Conservation (phyloP, 495 filamentous ascomycete species). For the Physcia stellaris region DNA sequence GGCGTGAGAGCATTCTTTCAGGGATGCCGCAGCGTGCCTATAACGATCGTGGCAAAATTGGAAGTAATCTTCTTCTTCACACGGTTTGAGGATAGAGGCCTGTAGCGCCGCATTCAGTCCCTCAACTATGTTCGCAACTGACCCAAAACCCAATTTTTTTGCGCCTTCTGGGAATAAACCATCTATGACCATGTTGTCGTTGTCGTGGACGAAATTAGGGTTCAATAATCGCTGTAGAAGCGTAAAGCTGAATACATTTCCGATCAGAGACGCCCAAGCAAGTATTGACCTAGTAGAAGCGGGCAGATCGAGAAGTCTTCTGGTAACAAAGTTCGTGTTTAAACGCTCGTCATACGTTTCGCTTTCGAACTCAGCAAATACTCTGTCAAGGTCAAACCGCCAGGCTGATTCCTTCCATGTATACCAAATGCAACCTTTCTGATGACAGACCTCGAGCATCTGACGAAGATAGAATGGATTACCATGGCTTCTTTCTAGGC, state of each 20-base stretch:
- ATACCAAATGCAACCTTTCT: constrained; percentile 78
- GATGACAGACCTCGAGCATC: constrained; percentile 78
- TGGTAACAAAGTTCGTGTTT: constrained; percentile 64
- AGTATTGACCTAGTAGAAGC: constrained; percentile 58
- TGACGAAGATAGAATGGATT: constrained; percentile 84
- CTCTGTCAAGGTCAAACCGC: constrained; percentile 71
- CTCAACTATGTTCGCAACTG: constrained; percentile 43
- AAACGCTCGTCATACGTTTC: constrained; percentile 64
- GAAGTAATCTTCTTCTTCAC: constrained; percentile 64
- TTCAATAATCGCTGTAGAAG: constrained; percentile 64
- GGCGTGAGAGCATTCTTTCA: constrained; percentile 52
- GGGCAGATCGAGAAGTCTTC: constrained; percentile 62
- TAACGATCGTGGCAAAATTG: constrained; percentile 78
- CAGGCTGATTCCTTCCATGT: constrained; percentile 65
- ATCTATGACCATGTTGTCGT: too few relatives aligned
- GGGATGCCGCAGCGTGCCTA: constrained; percentile 53
- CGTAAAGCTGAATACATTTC: constrained; percentile 65
- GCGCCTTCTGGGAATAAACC: too few relatives aligned
- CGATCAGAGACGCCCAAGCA: constrained; percentile 73
- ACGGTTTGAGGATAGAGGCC: constrained; percentile 59
- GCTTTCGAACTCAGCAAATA: constrained; percentile 69
- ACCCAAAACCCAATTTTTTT: too few relatives aligned
- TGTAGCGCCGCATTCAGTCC: constrained; percentile 69
- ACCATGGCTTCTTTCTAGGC: constrained; percentile 22
- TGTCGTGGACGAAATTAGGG: constrained; percentile 49